phyloP scores from a whole-genome alignment of 371 early-diverging fungal species.

The Synchytrium microbalum region DNA sequence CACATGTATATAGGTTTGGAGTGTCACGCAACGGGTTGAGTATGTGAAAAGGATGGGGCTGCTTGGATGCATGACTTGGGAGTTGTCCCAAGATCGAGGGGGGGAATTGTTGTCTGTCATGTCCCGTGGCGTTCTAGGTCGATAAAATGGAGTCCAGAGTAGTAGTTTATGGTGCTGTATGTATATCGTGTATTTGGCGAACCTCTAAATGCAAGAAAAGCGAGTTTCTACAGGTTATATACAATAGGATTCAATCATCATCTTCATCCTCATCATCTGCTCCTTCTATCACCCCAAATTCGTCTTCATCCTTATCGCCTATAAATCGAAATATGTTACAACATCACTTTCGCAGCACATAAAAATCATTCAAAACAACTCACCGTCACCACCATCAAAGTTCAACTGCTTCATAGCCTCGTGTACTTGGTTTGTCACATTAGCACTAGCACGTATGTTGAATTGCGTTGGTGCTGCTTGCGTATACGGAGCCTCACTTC shows the following conservation, averaged over 20 bases:
- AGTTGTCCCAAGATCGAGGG: background rate
- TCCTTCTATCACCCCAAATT: background rate
- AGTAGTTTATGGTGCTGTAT: background rate
- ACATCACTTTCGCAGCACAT: no score
- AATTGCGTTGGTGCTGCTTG: no score
- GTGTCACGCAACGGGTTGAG: background rate
- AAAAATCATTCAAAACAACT: no score
- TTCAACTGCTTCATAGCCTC: background rate
- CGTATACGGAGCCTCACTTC: no score
- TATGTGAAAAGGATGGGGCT: background rate
- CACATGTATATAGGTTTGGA: no score
- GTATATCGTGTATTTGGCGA: background rate
- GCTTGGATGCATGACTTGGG: background rate
- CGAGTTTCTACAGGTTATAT: no score
- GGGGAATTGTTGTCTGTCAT: background rate
- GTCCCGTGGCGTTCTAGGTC: background rate
- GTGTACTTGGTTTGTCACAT: no score
- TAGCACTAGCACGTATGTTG: no score
- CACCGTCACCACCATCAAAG: constrained; percentile 2
- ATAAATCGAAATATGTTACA: no score
- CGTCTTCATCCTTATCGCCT: background rate
- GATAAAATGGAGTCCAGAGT: background rate
- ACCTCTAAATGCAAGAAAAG: no score
- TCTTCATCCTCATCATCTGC: background rate
- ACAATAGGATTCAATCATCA: no score